Percentiles rank a stretch among this genome's conserved stretches.
Conservation (phyloP, 2,329 filamentous ascomycete species). For the Cadophora sp. region DNA sequence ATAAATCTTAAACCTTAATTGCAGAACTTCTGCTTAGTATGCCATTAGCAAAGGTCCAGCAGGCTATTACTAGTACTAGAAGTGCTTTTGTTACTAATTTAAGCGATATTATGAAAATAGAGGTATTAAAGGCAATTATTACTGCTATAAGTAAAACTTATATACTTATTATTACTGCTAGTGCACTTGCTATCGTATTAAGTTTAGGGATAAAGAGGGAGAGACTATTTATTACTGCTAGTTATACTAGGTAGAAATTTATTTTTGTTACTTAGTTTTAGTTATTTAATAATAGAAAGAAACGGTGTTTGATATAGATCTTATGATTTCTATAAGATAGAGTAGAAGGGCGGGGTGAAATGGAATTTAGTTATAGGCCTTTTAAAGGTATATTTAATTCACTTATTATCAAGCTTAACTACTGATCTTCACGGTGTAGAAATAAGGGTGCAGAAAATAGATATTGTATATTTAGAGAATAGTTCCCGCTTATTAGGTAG, state of each 20-base stretch:
- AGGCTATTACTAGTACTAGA: conserved; percentile 40
- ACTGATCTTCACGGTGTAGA: too few species aligned
- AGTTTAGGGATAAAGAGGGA: conserved; percentile 47
- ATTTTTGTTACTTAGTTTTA: too few species aligned
- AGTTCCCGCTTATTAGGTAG: too few species aligned
- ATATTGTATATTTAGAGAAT: too few species aligned
- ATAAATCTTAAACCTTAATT: conserved; percentile 43
- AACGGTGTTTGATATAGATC: too few species aligned
- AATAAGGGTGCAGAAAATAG: too few species aligned
- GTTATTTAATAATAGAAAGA: too few species aligned
- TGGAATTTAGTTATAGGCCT: too few species aligned
- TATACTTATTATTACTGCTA: conserved; percentile 44
- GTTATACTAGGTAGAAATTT: conserved; percentile 11
- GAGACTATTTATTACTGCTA: conserved; percentile 43
- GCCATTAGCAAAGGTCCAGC: conserved; percentile 39
- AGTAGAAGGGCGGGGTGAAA: too few species aligned
- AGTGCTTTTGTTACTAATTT: conserved; percentile 34
- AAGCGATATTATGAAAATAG: conserved; percentile 18
- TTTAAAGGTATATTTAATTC: too few species aligned
- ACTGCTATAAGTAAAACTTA: conserved; percentile 45
- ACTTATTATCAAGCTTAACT: too few species aligned
- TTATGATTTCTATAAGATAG: too few species aligned
- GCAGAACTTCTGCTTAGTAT: conserved; percentile 37
- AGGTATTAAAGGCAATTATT: conserved; percentile 45
- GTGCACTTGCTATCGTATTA: conserved; percentile 41